Base-by-base conservation (phyloP, 768 basidiomycete genomes). In the Boletus subcaerulescens region DNA sequence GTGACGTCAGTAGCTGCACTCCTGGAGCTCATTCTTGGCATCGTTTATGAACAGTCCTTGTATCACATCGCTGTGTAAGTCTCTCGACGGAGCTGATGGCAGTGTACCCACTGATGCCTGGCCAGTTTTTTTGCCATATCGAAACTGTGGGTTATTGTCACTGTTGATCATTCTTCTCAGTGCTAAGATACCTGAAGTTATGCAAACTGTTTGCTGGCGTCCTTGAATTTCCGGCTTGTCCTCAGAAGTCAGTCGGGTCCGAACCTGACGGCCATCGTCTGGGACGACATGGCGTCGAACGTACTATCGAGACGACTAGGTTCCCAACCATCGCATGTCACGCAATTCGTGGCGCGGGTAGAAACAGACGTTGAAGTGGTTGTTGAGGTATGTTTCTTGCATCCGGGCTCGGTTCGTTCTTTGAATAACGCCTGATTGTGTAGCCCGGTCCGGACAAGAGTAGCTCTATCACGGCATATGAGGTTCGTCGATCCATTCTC, bases 11-110 rank as follows among this genome's bases (percentile, higher is more conserved):
- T 41, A 4, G 55, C 66, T 2, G 57, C 60, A 0, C 50, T 65
- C 15, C 18, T 60, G 1, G 65, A 68, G 38, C 46, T 66, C 3
- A 32, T 58, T 13, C 43, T 68, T 9, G 58, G 46, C 2, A 6
- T 52, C 3, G 44, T 38, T 31, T 67, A 12, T 24, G 29, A 4
- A 9, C 1, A 45, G 0, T n/a, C 33, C 0, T 8, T 48, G 17
- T 58, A 60, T 40, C 60, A 66, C 32, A 5, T 58, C 5, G 64
- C 66, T 2, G 45, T 63, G 65, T 66, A 55, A 46, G 64, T 57
- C 26, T 57, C 26, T 26, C 18, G 13, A 29, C 0, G 7, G 7
- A 33, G 15, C 20, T 26, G 22, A 7, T 29, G 9, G 10, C 5
- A 20, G 5, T 17, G 3, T 26, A 12, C 0, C 36, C 20, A n/a